These are phyloP conservation scores for Pseudocercospora ulei DNA, from an alignment of 2,329 filamentous ascomycete genomes.

Conservation along the genomic window DNA sequence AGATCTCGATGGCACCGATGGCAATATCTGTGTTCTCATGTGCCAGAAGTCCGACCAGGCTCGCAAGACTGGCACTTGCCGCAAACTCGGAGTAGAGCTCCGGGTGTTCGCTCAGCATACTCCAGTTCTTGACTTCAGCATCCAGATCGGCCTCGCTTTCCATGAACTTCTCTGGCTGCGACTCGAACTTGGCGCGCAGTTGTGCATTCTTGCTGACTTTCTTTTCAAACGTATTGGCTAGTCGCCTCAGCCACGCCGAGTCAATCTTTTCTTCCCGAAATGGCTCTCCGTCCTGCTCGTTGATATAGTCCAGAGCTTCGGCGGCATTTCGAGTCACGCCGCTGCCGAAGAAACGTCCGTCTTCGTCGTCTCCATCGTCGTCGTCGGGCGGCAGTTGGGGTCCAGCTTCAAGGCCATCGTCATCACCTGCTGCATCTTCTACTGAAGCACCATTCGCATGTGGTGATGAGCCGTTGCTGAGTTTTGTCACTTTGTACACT, in stretches of 20 bases:
- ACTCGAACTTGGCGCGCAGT: constrained; percentile 72
- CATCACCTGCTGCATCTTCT: constrained; percentile 48
- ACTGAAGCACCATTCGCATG: constrained; percentile 41
- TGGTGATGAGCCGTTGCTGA: constrained; percentile 41
- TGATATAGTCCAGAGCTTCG: constrained; percentile 79
- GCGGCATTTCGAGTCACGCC: constrained; percentile 74
- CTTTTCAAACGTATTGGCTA: constrained; percentile 76
- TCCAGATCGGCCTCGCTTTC: constrained; percentile 81
- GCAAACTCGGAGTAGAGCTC: constrained; percentile 74
- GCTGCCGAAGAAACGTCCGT: constrained; percentile 90
- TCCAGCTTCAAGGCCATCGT: constrained; percentile 40
- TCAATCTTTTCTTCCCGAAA: constrained; percentile 67
- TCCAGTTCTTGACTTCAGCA: constrained; percentile 73
- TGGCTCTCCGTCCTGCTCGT: constrained; percentile 50
- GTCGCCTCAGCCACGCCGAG: constrained; percentile 67
- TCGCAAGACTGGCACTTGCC: constrained; percentile 56
- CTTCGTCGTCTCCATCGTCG: constrained; percentile 63
- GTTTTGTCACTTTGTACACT: constrained; percentile 53
- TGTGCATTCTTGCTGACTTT: constrained; percentile 86
- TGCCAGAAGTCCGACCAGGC: constrained; percentile 69
- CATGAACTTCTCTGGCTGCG: constrained; percentile 72
- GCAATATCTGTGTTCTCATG: constrained; percentile 98
- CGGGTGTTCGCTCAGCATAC: constrained; percentile 76
- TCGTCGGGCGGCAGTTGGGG: constrained; percentile 40
- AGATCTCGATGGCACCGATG: constrained; percentile 78